Conservation (phyloP, 2,329 filamentous ascomycete species). For the Epichloe elymi region DNA sequence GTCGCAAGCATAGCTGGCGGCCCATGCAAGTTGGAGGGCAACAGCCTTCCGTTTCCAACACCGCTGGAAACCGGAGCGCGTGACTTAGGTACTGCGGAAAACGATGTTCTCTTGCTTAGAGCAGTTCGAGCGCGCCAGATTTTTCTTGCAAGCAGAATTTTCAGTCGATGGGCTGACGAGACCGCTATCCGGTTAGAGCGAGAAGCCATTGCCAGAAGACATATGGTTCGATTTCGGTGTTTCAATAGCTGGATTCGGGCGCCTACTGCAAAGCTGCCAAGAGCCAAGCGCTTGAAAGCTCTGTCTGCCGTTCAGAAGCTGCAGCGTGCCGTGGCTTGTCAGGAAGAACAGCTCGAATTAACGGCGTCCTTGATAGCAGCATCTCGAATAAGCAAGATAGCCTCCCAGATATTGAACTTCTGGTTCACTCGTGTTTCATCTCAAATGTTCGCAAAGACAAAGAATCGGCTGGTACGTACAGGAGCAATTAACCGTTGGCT, state of each 20-base stretch:
- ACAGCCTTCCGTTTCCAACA: neutral
- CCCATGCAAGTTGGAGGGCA: neutral
- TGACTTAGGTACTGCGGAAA: conserved; percentile 1
- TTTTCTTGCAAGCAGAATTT: conserved; percentile 35
- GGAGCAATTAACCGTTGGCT: neutral
- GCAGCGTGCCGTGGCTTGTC: conserved; percentile 15
- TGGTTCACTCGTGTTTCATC: conserved; percentile 1
- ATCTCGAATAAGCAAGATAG: conserved; percentile 10
- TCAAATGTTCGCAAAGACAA: neutral
- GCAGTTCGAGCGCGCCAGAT: conserved; percentile 52
- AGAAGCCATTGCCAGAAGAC: conserved; percentile 54
- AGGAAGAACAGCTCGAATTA: conserved; percentile 16
- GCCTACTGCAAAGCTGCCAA: conserved; percentile 17
- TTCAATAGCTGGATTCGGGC: conserved; percentile 24
- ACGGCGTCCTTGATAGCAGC: conserved; percentile 13
- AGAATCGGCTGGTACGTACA: neutral
- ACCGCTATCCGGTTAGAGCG: conserved; percentile 51
- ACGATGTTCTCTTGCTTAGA: conserved; percentile 26
- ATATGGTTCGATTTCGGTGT: conserved; percentile 48
- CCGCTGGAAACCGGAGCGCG: neutral
- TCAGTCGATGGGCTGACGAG: conserved; percentile 47
- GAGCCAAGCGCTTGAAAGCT: conserved; percentile 17
- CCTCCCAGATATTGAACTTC: conserved; percentile 3
- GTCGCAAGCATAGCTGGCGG: neutral
- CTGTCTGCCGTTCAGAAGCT: conserved; percentile 21